phyloP scores from a whole-genome alignment of 2,329 filamentous ascomycete genomes.

The Cladosporium sphaerospermum region DNA sequence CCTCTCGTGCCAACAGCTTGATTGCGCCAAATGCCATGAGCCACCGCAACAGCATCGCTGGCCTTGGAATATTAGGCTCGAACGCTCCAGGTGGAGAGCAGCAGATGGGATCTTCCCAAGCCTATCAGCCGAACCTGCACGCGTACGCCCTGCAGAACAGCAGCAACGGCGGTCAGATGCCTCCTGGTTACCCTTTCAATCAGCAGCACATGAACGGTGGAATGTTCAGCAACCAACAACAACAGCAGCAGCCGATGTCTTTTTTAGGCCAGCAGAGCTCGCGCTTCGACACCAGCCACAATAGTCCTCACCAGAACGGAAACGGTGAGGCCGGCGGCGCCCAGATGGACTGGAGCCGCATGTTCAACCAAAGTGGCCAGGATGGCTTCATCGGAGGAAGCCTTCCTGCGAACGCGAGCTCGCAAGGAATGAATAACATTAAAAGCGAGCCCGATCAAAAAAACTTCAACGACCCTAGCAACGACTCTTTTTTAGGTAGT shows the following conservation, averaged over 20 bases:
- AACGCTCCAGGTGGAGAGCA: constrained; percentile 24
- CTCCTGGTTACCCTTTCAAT: constrained; percentile 26
- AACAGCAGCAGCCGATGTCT: constrained; percentile 28
- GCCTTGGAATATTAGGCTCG: constrained; percentile 27
- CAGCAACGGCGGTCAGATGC: constrained; percentile 24
- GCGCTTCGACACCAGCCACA: constrained; percentile 32
- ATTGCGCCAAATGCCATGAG: constrained; percentile 35
- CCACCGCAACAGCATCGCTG: constrained; percentile 29
- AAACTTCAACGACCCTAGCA: constrained; percentile 38
- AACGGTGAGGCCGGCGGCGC: constrained; percentile 27
- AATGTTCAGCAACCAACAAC: constrained; percentile 23
- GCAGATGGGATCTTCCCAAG: constrained; percentile 22
- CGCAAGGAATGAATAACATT: constrained; percentile 29
- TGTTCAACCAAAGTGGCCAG: constrained; percentile 40
- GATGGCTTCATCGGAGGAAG: constrained; percentile 40
- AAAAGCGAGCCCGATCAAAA: constrained; percentile 41
- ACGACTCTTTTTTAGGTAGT: constrained; percentile 45
- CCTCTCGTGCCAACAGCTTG: constrained; percentile 45
- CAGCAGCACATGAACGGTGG: constrained; percentile 25
- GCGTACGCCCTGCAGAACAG: constrained; percentile 31
- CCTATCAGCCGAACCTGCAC: constrained; percentile 26
- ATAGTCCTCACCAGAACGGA: constrained; percentile 25
- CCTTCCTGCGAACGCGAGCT: constrained; percentile 41
- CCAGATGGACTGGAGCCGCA: constrained; percentile 39
- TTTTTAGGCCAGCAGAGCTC: constrained; percentile 34